Evolutionary conservation across 2,329 filamentous ascomycete species (phyloP).

Genomic region (Alternaria sp.): DNA sequence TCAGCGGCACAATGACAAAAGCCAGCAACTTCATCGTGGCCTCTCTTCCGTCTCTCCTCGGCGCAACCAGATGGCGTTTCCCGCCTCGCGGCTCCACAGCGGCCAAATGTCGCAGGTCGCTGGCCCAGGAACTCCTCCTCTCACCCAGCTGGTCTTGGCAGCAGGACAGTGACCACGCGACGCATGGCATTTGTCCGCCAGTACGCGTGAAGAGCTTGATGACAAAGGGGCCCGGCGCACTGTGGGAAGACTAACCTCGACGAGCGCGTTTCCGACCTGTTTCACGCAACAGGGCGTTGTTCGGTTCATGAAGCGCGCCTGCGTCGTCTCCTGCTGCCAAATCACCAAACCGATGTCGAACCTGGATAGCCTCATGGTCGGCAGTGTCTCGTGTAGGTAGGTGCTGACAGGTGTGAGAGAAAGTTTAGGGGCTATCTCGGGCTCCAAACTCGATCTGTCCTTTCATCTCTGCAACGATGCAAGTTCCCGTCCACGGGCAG

Average conservation of each 20-base stretch:
- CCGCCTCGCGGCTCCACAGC: constrained; percentile 31
- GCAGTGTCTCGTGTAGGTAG: constrained; percentile 8
- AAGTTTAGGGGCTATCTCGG: constrained; percentile 43
- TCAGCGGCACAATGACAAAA: constrained; percentile 3
- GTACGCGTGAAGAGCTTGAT: constrained; percentile 17
- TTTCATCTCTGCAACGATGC: constrained; percentile 41
- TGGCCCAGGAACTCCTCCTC: constrained; percentile 22
- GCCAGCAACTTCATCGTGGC: constrained; percentile 4
- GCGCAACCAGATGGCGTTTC: constrained; percentile 5
- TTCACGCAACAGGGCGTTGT: constrained; percentile 38
- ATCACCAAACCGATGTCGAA: constrained; percentile 47
- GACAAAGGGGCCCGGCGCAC: constrained; percentile 13
- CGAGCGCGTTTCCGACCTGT: constrained; percentile 30
- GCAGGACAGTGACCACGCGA: constrained; percentile 18
- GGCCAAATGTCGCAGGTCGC: constrained; percentile 33
- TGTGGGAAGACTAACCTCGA: constrained; percentile 21
- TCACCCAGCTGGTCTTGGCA: constrained; percentile 34
- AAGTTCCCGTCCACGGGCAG: constrained; percentile 34
- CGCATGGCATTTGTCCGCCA: constrained; percentile 21
- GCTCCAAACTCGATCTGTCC: constrained; percentile 36
- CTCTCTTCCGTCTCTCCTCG: background rate
- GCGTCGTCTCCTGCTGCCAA: constrained; percentile 43
- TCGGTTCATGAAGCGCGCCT: constrained; percentile 30
- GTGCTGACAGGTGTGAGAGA: background rate
- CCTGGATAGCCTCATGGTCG: constrained; percentile 34